Base-by-base conservation (phyloP, 179 eudicot genomes). In the Drosera spatulata region DNA sequence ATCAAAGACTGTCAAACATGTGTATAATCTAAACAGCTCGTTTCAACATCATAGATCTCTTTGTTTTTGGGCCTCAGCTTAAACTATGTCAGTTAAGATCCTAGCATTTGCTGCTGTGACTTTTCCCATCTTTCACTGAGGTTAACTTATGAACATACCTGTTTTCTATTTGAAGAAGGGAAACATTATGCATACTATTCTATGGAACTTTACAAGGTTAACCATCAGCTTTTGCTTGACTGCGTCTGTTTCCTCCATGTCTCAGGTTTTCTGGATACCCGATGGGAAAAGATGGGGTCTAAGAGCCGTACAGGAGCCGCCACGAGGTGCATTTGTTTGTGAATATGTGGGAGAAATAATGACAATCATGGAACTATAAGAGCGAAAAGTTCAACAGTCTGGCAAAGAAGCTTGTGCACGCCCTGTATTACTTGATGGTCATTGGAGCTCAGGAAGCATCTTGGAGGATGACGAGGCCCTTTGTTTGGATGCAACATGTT, bases 301-400 rank as follows among this genome's bases (percentile, higher is more conserved):
- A 46, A 64, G 73, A 37, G 46, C 76, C 60, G 37, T 60, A 46
- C 79, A 77, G 61, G 62, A 68, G 61, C 68, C 74, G 69, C 82
- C 82, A 7, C 73, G 61, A 75, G 97, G 97, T 15, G 77, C 89
- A 6, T 89, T 89, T 77, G 76, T 87, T 3, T 87, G 88, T 54
- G 97, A 89, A 70, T 89, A 87, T 73, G 89, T 53, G 97, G 97
- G 41, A 95, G n/a, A 89, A 70, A 76, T 89, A 39, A 71, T 89
- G 14, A 89, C 95, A 46, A 84, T 82, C 44, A 75, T 70, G 10
- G 97, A 89, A 67, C 69, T 87, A 10, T 82, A 59, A 45, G 93
- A 82, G 56, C 75, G 95, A 61, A 81, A 79, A 65, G 42, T 54
- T 37, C 58, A 66, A 72, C 77, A 71, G 42, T 61, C 53, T 42